Evolutionary conservation across 495 filamentous ascomycete species (phyloP).

Genomic region (Aspergillus funiculosus): DNA sequence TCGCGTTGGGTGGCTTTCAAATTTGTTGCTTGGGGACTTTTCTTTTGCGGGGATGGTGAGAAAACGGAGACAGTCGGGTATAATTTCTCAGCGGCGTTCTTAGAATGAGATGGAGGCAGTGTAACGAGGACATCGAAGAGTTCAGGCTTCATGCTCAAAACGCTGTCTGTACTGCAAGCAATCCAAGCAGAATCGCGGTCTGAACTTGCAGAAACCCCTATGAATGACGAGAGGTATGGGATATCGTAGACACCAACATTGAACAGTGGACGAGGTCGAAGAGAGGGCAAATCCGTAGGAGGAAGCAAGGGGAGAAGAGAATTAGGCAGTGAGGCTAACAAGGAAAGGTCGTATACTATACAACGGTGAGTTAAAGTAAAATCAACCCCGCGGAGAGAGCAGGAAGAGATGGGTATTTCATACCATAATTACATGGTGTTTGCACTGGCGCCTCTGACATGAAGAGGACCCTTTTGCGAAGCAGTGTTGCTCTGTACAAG

Average conservation of each 20-base stretch:
- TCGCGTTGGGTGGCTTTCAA: conserved; percentile 92
- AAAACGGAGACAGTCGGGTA: conserved; percentile 64
- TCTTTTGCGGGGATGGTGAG: conserved; percentile 25
- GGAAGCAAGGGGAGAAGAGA: conserved; percentile 57
- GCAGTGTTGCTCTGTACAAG: conserved; percentile 78
- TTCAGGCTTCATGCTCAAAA: conserved; percentile 73
- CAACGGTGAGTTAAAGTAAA: conserved; percentile 10
- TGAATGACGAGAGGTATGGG: conserved; percentile 55
- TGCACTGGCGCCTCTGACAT: conserved; percentile 80
- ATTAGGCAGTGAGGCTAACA: conserved; percentile 71
- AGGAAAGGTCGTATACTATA: conserved; percentile 86
- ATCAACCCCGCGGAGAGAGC: background rate
- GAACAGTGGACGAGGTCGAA: conserved; percentile 79
- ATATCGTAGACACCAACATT: conserved; percentile 91
- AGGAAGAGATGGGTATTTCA: conserved; percentile 10
- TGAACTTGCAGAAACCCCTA: conserved; percentile 23
- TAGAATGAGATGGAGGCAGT: conserved; percentile 60
- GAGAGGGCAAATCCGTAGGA: conserved; percentile 36
- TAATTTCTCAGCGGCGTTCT: conserved; percentile 48
- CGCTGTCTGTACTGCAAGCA: conserved; percentile 90
- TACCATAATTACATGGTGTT: conserved; percentile 82
- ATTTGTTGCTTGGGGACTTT: conserved; percentile 21
- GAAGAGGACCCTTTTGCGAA: conserved; percentile 83
- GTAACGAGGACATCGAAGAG: conserved; percentile 87
- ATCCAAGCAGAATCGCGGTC: conserved; percentile 70